These are phyloP conservation scores for Zizania palustris DNA, from an alignment of 202 grass and related monocot species.

Conservation along the genomic window DNA sequence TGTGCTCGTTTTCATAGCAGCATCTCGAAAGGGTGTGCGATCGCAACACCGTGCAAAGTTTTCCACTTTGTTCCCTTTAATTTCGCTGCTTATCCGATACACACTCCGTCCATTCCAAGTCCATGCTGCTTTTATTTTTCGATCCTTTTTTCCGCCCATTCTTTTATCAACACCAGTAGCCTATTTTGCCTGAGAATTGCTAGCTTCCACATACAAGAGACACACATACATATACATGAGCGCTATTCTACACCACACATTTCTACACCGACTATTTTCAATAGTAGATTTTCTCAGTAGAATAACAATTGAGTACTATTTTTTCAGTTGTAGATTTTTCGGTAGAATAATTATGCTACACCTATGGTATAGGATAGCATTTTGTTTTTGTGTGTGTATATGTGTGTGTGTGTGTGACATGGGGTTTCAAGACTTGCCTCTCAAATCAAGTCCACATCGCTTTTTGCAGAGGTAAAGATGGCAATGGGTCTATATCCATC, in stretches of 20 bases:
- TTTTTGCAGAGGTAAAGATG: background rate
- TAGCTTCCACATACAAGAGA: constrained; percentile 10
- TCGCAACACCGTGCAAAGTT: constrained; percentile 34
- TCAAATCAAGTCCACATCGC: background rate
- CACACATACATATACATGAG: too few relatives aligned
- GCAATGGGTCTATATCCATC: too few relatives aligned
- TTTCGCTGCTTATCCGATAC: constrained; percentile 18
- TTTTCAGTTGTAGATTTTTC: too few relatives aligned
- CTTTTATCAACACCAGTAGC: constrained; percentile 19
- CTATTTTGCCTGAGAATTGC: background rate
- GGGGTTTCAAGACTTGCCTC: background rate
- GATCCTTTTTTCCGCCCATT: constrained; percentile 19
- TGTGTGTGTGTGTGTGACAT: too few relatives aligned
- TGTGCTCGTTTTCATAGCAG: background rate
- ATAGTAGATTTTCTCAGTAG: too few relatives aligned
- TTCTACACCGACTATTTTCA: too few relatives aligned
- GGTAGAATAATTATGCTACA: too few relatives aligned
- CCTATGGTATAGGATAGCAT: too few relatives aligned
- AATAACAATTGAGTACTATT: too few relatives aligned
- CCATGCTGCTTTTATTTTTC: constrained; percentile 27
- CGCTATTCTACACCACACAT: too few relatives aligned
- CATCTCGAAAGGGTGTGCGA: constrained; percentile 6
- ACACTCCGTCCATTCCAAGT: background rate
- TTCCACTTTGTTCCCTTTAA: background rate
- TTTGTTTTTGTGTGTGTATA: too few relatives aligned